Evolutionary conservation across 345 rosid genomes (phyloP), one percentile per base, ranked within the genome.

Genomic region (Salix exigua): DNA sequence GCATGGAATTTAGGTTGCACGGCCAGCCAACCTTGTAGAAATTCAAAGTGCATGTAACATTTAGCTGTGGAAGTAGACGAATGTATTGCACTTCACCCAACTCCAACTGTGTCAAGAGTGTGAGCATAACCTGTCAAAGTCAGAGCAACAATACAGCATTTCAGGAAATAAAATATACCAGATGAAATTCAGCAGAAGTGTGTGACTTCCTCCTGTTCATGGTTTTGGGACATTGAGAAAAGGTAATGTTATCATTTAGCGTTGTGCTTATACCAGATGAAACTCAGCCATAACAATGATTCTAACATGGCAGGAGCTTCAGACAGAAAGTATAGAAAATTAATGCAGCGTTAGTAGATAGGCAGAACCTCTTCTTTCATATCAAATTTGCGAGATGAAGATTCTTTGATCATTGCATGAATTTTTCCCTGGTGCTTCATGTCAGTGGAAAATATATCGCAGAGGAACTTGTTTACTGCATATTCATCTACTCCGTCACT

Each of bases 401-500:
- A 82, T 77, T 90, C 98, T 84, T 85, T 90, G 75, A 86, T 85
- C 61, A 96, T 72, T 7, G 99, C 91, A 84, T 85, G 77, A 73
- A 87, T 77, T 72, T 83, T 89, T 68, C 88, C 94, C 58, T 19
- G 82, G 16, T 78, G 84, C 77, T 77, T 88, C 73, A 78, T 64
- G 67, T 77, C 88, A 76, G 78, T 80, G 68, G 86, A 40, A 77
- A 96, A 93, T 75, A 93, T 87, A 82, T 89, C 91, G 68, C 77
- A 74, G 67, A 96, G 93, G 83, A 96, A 92, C 82, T 91, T 93
- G 88, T 86, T 90, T 78, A 93, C 88, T 61, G 91, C 88, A 89
- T 88, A 89, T 83, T 96, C 98, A 88, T 96, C 99, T 23, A 92
- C 91, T 71, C 97, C 99, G 62, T 96, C 99, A 82, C 99, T 93